Percentiles rank a stretch among this genome's conserved stretches.
These are phyloP conservation scores for Setomelanomma holmii DNA, from an alignment of 2,329 filamentous ascomycete genomes.

Conservation along the genomic window DNA sequence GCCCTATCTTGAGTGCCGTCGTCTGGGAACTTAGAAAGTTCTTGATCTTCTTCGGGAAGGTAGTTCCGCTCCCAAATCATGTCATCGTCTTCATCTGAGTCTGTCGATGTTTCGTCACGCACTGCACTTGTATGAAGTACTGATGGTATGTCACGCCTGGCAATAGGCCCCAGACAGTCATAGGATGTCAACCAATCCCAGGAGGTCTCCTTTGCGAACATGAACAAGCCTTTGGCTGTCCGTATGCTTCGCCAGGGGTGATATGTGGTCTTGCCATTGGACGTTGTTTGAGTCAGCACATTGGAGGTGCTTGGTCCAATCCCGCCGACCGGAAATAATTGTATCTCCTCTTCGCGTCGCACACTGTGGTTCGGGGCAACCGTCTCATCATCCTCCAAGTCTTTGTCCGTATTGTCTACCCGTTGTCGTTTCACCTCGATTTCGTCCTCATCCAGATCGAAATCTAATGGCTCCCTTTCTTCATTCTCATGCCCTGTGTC, in stretches of 20 bases:
- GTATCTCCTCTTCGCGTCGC: background rate
- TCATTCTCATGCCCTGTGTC: background rate
- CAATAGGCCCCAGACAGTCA: constrained; percentile 4
- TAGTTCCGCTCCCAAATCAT: no score
- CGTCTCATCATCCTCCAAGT: background rate
- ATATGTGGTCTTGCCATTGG: background rate
- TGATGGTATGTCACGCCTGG: no score
- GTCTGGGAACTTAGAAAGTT: no score
- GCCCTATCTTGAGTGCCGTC: no score
- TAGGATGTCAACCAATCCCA: constrained; percentile 19
- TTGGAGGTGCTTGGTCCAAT: background rate
- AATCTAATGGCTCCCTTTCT: background rate
- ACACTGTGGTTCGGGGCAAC: background rate
- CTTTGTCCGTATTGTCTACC: background rate
- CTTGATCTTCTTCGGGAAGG: no score
- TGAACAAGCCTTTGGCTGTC: constrained; percentile 7
- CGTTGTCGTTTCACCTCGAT: background rate
- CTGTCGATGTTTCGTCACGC: background rate
- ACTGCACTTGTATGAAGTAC: constrained; percentile 1
- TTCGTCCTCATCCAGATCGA: background rate
- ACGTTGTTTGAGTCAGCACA: background rate
- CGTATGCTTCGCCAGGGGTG: background rate
- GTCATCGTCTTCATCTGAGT: background rate
- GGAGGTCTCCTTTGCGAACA: constrained; percentile 9
- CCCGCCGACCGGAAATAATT: background rate